Evolutionary conservation across 768 basidiomycete species (phyloP), one percentile per base, ranked within the genome.

Genomic region (Suillus placidus): DNA sequence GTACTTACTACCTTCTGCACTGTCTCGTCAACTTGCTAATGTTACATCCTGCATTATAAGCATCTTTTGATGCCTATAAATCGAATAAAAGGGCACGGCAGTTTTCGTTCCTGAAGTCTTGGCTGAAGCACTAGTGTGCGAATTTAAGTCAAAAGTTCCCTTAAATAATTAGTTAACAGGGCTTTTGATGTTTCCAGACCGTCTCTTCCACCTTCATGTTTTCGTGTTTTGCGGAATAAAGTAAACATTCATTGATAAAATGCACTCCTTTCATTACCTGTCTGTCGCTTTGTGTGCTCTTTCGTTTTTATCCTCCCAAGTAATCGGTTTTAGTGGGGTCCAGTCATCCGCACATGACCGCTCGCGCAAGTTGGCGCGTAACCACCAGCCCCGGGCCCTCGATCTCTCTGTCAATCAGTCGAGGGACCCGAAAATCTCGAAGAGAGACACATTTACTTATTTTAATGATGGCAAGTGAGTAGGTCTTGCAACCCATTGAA

Each of bases 401-500:
- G 37, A 60, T 40, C 62, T 60, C 47, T 20, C 16, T 37, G 16
- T 35, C 42, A 26, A 68, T 30, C 76, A 69, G 67, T 58, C 57
- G 9, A 10, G 57, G 69, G 75, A 62, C 67, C 67, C 30, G 26
- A 49, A 56, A 68, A 67, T 37, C 1, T 40, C 16, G 18, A 40
- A 58, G 57, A 58, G 57, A 58, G 68, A 18, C 38, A 23, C 32
- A 35, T 72, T 78, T 35, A 78, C 75, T 65, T 78, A 71, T 51
- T 76, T 76, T 32, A 4, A 6, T 1, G 73, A 73, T 43, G 75
- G 75, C 63, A 52, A 13, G 75, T 78, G 40, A 67, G 75, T 67
- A 13, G 58, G 7, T 38, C 30, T 2, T 14, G 13, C 40, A 13
- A 26, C 8, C 35, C 60, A 13, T 26, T 14, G 30, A 16, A 35